Evolutionary conservation across 768 basidiomycete species (phyloP).

Genomic region (Tylopilus felleus): DNA sequence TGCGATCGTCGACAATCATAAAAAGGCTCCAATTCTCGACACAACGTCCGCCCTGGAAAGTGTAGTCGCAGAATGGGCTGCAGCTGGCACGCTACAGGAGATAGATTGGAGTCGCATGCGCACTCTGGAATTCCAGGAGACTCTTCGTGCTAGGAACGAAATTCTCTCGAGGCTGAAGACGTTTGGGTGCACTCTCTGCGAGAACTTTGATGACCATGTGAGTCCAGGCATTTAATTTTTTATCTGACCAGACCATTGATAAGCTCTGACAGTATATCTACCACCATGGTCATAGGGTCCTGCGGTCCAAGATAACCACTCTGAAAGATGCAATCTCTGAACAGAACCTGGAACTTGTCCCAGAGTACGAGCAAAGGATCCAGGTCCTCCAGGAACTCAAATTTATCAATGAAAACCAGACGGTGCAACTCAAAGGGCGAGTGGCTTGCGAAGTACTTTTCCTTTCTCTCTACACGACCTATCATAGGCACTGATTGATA

Average conservation of each 20-base stretch:
- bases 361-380: constrained; percentile 95
- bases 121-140: constrained; percentile 89
- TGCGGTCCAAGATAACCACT: constrained; percentile 69
- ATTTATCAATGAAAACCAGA: constrained; percentile 95
- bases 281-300: constrained; percentile 70
- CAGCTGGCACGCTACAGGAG: constrained; percentile 54
- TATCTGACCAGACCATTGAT: constrained; percentile 7
- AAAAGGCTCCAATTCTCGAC: constrained; percentile 59
- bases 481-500: background rate
- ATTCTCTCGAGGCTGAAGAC: constrained; percentile 42
- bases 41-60: constrained; percentile 48
- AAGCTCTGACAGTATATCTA: constrained; percentile 58
- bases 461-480: background rate
- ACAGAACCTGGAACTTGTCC: constrained; percentile 93
- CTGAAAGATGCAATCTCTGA: constrained; percentile 89
- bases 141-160: constrained; percentile 55
- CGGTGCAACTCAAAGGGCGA: constrained; percentile 91
- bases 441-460: constrained; percentile 90
- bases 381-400: constrained; percentile 86
- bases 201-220: constrained; percentile 73
- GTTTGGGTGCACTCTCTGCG: constrained; percentile 55
- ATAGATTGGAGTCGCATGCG: constrained; percentile 82
- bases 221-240: constrained; percentile 29
- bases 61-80: constrained; percentile 56
- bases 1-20: constrained; percentile 62